Conservation (phyloP, 768 basidiomycete genomes). For the Rhodotorula graminis region DNA sequence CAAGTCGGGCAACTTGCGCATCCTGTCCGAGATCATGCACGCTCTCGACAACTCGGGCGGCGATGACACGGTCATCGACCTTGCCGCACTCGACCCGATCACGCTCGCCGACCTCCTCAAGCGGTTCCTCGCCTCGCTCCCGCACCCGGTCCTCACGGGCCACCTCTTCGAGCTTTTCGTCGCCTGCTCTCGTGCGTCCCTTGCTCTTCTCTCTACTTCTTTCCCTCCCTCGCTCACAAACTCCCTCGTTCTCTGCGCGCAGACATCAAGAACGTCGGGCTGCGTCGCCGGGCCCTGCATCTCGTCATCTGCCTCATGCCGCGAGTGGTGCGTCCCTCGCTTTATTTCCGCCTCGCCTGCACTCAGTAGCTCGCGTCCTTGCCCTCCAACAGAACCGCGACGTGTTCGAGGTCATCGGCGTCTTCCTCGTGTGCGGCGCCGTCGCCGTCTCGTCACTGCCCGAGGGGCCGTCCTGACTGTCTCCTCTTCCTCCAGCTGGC, state of each 20-base stretch:
- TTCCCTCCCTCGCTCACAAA: not conserved
- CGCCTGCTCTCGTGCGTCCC: conserved; percentile 15
- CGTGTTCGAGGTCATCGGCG: conserved; percentile 29
- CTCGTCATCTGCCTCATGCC: conserved; percentile 36
- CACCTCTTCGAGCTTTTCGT: conserved; percentile 31
- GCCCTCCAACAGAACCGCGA: conserved; percentile 15
- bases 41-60: conserved; percentile 25
- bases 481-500: not conserved
- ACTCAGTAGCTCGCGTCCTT: not conserved
- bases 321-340: not conserved
- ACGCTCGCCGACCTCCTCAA: conserved; percentile 28
- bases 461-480: rapidly evolving
- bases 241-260: not conserved
- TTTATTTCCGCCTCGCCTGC: not conserved
- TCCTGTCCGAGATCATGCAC: conserved; percentile 6
- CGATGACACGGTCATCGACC: conserved; percentile 26
- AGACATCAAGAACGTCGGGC: conserved; percentile 26
- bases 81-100: conserved; percentile 27
- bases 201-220: not conserved
- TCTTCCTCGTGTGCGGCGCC: conserved; percentile 19
- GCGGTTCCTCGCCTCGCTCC: conserved; percentile 15
- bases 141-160: conserved; percentile 25
- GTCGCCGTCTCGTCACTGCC: not conserved
- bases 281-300: conserved; percentile 16
- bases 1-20: conserved; percentile 8